Evolutionary conservation across 2,329 filamentous ascomycete genomes (phyloP), one percentile per base, ranked within the genome.

Genomic region (Clarireedia monteithiana): DNA sequence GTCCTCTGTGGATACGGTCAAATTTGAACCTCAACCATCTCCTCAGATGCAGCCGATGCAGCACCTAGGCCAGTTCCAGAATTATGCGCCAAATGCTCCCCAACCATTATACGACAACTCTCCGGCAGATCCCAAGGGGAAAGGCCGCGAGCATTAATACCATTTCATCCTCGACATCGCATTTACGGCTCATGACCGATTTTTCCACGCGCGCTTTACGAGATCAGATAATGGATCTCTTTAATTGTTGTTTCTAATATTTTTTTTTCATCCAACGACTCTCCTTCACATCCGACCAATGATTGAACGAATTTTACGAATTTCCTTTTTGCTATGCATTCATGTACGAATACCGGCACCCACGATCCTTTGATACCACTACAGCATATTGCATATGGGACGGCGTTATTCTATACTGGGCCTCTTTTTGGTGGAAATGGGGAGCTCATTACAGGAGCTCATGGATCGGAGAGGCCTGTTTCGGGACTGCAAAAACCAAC

Each of bases 291-390:
- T 57, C 52, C 55, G 39, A 58, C 50, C 60, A 55, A 64, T 55
- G 63, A 57, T 59, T 63, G 50, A 65, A 58, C 62, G 65, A 53
- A 51, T 56, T 36, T 62, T 61, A 67, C 57, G 65, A 67, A 60
- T 52, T 58, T 55, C 47, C 44, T 55, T 48, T 15, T 62, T 45
- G 56, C 61, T 66, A 65, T 61, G 62, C 62, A 62, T 65, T 66
- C 64, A 50, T 65, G 63, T 68, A 67, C 62, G 63, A 66, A 64
- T 67, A 66, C 63, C 59, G 62, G 61, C 61, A 60, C 63, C 65
- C 64, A 66, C 64, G 57, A 54, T 57, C 55, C 55, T 57, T 56
- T 48, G 51, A 57, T 57, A 54, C 50, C 55, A 63, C 59, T 55
- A 48, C 56, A 57, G 60, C 60, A 62, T 62, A 49, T 58, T 63